Percentiles rank a stretch among this genome's conserved stretches.
Evolutionary conservation across 768 basidiomycete genomes (phyloP).

Genomic region (Paxillus rubicundulus): DNA sequence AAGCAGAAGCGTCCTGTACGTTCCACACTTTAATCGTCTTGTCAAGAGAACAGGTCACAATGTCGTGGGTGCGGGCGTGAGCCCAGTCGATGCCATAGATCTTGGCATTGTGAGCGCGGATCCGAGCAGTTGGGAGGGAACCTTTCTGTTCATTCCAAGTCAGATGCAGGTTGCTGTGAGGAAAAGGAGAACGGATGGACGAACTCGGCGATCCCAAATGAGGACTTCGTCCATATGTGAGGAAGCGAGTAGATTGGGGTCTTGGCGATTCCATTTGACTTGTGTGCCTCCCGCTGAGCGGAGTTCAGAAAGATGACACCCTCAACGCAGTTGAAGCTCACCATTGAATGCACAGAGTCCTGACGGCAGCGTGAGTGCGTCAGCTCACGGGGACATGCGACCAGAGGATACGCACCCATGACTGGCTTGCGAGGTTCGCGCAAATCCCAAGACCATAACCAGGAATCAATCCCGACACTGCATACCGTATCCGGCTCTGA

Average conservation of each 20-base stretch:
- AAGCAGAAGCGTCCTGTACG: constrained; percentile 22
- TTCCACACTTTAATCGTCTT: constrained; percentile 89
- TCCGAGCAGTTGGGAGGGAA: constrained; percentile 70
- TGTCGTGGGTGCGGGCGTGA: constrained; percentile 63
- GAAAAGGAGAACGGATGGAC: constrained; percentile 20
- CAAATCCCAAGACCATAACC: constrained; percentile 94
- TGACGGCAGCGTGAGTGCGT: constrained; percentile 9
- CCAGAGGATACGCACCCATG: constrained; percentile 43
- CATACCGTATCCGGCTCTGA: constrained; percentile 81
- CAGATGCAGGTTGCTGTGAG: neutral
- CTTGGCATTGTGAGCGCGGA: constrained; percentile 83
- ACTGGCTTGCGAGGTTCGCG: constrained; percentile 67
- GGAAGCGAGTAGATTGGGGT: constrained; percentile 84
- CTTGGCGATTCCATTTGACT: constrained; percentile 94
- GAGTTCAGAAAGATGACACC: neutral
- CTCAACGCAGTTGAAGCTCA: constrained; percentile 22
- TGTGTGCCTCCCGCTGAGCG: constrained; percentile 80
- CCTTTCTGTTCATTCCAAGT: constrained; percentile 62
- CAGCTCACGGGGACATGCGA: neutral
- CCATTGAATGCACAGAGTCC: constrained; percentile 61
- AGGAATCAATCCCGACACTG: constrained; percentile 91
- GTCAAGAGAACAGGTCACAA: constrained; percentile 94
- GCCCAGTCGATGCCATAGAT: constrained; percentile 99
- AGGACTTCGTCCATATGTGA: constrained; percentile 84
- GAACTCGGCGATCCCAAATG: constrained; percentile 91